These are phyloP conservation scores for Termitomyces sp. DNA, from an alignment of 768 basidiomycete genomes.

Conservation along the genomic window DNA sequence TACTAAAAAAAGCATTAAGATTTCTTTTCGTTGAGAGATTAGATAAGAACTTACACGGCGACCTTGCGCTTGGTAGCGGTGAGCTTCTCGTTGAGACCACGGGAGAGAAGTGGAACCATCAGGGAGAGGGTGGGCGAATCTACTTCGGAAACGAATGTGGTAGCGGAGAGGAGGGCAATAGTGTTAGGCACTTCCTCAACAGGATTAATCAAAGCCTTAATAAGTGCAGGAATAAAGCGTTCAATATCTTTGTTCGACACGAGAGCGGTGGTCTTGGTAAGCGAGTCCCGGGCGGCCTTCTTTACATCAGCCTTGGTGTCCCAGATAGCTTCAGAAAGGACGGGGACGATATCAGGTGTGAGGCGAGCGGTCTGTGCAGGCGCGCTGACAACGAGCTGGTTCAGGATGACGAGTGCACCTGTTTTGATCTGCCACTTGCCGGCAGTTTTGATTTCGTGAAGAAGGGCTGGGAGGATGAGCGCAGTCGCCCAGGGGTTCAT, in stretches of 20 bases:
- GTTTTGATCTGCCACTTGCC: conserved; percentile 98
- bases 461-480: conserved; percentile 80
- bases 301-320: conserved; percentile 99
- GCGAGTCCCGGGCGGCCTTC: conserved; percentile 93
- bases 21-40: conserved; percentile 1
- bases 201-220: conserved; percentile 97
- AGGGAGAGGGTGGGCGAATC: conserved; percentile 95
- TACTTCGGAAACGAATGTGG: conserved; percentile 99
- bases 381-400: conserved; percentile 82
- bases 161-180: conserved; percentile 91
- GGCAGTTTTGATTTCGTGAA: conserved; percentile 90
- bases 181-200: conserved; percentile 98
- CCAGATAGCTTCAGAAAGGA: conserved; percentile 96
- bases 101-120: conserved; percentile 93
- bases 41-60: conserved; percentile 70
- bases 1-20: conserved; percentile 41
- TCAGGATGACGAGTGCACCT: conserved; percentile 73
- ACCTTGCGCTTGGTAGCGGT: conserved; percentile 97
- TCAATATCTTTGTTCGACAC: conserved; percentile 98
- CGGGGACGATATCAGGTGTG: conserved; percentile 92
- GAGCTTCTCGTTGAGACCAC: conserved; percentile 92
- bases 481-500: conserved; percentile 89
- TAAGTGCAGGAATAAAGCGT: conserved; percentile 95
- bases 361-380: conserved; percentile 81
- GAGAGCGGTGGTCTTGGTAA: conserved; percentile 91